Conservation (phyloP, 2,329 filamentous ascomycete genomes). For the Ophiostoma himal-ulmi region DNA sequence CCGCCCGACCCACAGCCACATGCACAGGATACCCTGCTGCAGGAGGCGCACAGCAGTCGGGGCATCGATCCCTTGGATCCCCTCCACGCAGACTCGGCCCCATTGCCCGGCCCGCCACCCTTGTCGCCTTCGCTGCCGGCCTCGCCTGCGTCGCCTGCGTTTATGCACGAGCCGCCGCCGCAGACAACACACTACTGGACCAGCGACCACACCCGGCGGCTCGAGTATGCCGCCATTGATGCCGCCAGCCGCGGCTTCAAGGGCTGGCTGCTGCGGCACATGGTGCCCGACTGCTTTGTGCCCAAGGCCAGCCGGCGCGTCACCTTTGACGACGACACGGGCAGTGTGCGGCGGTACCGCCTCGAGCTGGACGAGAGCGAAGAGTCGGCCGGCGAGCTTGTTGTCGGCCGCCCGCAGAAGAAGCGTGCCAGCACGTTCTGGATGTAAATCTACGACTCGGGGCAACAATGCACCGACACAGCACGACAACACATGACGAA, state of each 20-base stretch:
- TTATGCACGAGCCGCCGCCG: slow-evolving; percentile 41
- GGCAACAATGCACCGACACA: background rate
- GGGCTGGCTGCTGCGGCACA: slow-evolving; percentile 53
- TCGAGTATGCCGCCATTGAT: slow-evolving; percentile 63
- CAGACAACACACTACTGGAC: slow-evolving; percentile 63
- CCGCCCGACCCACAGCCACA: background rate
- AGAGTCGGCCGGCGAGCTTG: slow-evolving; percentile 27
- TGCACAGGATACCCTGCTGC: background rate
- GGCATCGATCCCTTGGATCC: background rate
- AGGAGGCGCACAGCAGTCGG: background rate
- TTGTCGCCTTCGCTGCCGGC: slow-evolving; percentile 25
- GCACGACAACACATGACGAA: background rate
- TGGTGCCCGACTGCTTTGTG: slow-evolving; percentile 57
- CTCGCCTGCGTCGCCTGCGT: slow-evolving; percentile 25
- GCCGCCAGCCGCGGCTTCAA: slow-evolving; percentile 54
- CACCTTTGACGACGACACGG: slow-evolving; percentile 56
- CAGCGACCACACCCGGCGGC: slow-evolving; percentile 54
- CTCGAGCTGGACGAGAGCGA: slow-evolving; percentile 53
- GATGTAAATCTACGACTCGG: background rate
- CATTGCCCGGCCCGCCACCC: slow-evolving; percentile 9
- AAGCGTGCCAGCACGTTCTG: slow-evolving; percentile 8
- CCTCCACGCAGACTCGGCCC: background rate
- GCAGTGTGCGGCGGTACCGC: slow-evolving; percentile 58
- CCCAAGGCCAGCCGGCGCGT: slow-evolving; percentile 46
- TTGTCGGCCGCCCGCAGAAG: background rate